These are phyloP conservation scores for Balakata baccata DNA, from an alignment of 345 rosid species.

Conservation along the genomic window DNA sequence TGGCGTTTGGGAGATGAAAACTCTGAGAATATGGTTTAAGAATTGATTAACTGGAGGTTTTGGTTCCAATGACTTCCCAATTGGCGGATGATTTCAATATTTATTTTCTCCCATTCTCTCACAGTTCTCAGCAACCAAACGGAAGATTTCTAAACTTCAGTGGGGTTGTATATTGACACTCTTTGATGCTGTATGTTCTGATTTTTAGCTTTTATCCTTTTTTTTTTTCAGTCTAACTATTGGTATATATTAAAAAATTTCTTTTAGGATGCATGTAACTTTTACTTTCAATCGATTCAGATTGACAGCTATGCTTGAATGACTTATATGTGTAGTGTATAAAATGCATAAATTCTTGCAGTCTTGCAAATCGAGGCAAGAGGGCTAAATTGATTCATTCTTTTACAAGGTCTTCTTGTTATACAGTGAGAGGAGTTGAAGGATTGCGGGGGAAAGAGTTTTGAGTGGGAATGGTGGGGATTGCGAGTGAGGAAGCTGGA, in stretches of 20 bases:
- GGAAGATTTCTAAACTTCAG: neutral
- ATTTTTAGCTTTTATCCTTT: neutral
- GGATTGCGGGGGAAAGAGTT: conserved; percentile 35
- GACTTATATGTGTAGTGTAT: neutral
- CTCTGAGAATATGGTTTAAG: neutral
- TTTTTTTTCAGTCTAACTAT: neutral
- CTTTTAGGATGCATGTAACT: neutral
- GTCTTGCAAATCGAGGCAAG: neutral
- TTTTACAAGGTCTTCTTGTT: conserved; percentile 1
- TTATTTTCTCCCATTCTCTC: neutral
- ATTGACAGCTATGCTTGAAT: neutral
- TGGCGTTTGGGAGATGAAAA: conserved; percentile 7
- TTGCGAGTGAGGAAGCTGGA: conserved; percentile 60
- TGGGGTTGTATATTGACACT: neutral
- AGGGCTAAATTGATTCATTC: neutral
- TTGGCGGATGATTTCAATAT: conserved; percentile 6
- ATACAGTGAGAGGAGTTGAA: conserved; percentile 28
- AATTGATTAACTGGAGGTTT: neutral
- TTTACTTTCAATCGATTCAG: neutral
- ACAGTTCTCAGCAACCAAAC: conserved; percentile 6
- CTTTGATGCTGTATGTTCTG: neutral
- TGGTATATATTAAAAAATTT: neutral
- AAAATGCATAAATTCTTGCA: neutral
- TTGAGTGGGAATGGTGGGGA: conserved; percentile 63
- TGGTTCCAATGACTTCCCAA: neutral